phyloP scores from a whole-genome alignment of 805 yeast genomes.

The Candida golubevii region DNA sequence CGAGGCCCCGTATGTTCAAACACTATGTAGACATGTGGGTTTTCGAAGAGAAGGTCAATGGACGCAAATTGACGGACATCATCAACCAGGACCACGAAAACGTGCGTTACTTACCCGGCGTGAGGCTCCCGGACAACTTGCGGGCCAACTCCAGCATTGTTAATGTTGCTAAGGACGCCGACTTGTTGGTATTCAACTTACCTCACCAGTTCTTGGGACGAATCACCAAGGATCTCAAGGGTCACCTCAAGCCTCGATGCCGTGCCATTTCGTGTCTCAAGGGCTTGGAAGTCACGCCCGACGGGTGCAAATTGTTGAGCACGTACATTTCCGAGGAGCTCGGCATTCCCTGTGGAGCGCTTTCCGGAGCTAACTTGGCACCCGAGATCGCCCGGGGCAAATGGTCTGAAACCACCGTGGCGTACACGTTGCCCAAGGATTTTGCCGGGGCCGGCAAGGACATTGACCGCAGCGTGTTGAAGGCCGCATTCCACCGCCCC shows the following conservation, averaged over 20 bases:
- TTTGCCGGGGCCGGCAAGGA: slow-evolving; percentile 64
- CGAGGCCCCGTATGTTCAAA: slow-evolving; percentile 68
- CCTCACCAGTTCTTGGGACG: slow-evolving; percentile 93
- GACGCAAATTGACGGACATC: slow-evolving; percentile 79
- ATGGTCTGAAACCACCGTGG: slow-evolving; percentile 98
- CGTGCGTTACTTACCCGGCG: slow-evolving; percentile 89
- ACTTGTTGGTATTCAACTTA: slow-evolving; percentile 85
- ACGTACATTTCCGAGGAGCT: slow-evolving; percentile 73
- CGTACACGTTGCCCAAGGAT: slow-evolving; percentile 73
- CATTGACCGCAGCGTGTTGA: slow-evolving; percentile 67
- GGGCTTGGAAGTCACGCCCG: slow-evolving; percentile 84
- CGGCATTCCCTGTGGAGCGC: slow-evolving; percentile 90
- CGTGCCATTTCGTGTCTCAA: slow-evolving; percentile 94
- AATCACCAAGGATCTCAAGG: slow-evolving; percentile 71
- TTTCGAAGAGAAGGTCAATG: slow-evolving; percentile 76
- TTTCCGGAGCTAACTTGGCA: slow-evolving; percentile 96
- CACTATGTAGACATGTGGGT: slow-evolving; percentile 94
- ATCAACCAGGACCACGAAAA: slow-evolving; percentile 90
- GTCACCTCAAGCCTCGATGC: slow-evolving; percentile 61
- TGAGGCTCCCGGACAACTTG: slow-evolving; percentile 80
- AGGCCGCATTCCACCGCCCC: slow-evolving; percentile 90
- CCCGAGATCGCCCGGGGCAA: slow-evolving; percentile 93
- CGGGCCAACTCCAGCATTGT: slow-evolving; percentile 82
- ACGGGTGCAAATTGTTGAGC: slow-evolving; percentile 82
- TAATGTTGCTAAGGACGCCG: slow-evolving; percentile 74